Evolutionary conservation across 352 stramenopile species (phyloP), one percentile per base, ranked within the genome.

Genomic region (Globisporangium cystogenes): DNA sequence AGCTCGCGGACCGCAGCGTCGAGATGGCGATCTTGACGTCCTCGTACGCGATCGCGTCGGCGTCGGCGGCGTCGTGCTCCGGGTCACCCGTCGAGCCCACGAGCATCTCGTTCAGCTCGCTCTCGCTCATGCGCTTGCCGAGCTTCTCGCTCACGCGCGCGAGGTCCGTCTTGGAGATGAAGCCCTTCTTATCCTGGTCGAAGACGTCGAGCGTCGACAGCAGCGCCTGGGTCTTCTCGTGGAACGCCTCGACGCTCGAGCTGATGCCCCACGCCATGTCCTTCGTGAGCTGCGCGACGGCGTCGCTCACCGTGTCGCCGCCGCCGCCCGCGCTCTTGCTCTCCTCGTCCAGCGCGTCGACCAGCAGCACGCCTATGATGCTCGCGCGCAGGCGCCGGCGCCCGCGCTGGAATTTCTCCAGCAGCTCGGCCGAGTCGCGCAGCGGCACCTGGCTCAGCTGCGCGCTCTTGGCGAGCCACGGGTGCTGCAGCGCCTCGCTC

Each of bases 21-120:
- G 75, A 91, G 36, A 93, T 93, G 5, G 76, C 82, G 59, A 90
- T 86, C 52, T 91, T 90, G 3, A 93, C 79, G 37, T 90, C 82
- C 31, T 93, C 77, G 29, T 91, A 93, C 16, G 72, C 67, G 20
- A 93, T 76, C 37, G 75, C 58, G 20, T 88, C 58, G 24, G 86
- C 67, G 1, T 71, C 65, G 10, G 67, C 70, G 0, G 67, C 58
- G 31, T 68, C 76, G 52, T 87, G 65, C 39, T 93, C 82, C 0
- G 82, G 82, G 45, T 93, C 82, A 0, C 82, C 82, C 2, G 76
- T 87, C 1, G 77, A 69, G 5, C 79, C 77, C 1, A 86, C 76
- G n/a, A 93, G 74, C 82, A 93, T 93, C 44, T 93, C 82, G 47
- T 85, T 87, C 37, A 91, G 60, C 47, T 91, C 82, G n/a, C 59